phyloP scores from a whole-genome alignment of 768 basidiomycete genomes.

The Porphyrellus cyaneotinctus region DNA sequence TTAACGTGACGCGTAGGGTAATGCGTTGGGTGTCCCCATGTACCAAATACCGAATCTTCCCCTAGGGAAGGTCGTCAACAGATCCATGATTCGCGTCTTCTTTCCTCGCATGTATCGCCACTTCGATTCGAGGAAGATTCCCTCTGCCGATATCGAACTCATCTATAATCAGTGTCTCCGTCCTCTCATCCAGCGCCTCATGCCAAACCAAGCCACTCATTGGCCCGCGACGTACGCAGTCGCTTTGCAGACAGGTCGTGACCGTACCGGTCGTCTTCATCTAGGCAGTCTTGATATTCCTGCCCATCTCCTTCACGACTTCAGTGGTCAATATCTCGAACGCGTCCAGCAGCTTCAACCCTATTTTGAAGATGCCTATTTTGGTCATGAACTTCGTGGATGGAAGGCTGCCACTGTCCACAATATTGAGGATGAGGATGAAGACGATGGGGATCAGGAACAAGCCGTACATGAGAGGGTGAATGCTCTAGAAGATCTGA shows the following conservation, averaged over 20 bases:
- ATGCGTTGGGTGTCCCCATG: slow-evolving; percentile 8
- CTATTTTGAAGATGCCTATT: slow-evolving; percentile 4
- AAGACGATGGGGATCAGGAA: neutral
- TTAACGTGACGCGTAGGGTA: no score
- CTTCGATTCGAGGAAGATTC: neutral
- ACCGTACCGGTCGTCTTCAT: neutral
- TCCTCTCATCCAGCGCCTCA: neutral
- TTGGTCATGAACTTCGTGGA: slow-evolving; percentile 6
- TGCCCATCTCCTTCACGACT: accelerated
- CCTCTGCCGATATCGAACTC: neutral
- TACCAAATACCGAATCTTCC: neutral
- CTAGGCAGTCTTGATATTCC: neutral
- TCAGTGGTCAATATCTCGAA: neutral
- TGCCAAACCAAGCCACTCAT: neutral
- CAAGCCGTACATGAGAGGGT: neutral
- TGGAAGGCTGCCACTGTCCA: slow-evolving; percentile 9
- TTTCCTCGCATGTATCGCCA: neutral
- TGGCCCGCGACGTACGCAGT: neutral
- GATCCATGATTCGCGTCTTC: neutral
- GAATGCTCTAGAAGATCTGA: neutral
- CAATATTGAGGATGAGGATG: neutral
- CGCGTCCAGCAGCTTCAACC: neutral
- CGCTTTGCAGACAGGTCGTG: neutral
- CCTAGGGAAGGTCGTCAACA: neutral
- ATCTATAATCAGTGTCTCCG: neutral